Evolutionary conservation across 2,329 filamentous ascomycete species (phyloP).

Genomic region (Elsinoe australis): DNA sequence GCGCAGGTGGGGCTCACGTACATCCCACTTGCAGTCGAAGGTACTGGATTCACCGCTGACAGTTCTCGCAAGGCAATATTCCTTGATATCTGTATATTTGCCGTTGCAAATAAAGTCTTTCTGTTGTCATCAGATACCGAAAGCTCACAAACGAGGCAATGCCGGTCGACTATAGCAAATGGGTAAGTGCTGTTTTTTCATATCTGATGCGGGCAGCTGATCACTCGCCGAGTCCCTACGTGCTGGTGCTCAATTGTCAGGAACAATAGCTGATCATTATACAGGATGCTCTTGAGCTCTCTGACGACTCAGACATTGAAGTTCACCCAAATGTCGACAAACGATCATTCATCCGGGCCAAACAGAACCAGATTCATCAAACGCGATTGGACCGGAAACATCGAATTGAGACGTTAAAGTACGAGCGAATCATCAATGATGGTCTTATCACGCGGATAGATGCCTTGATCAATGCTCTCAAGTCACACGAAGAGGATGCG

Average conservation of each 20-base stretch:
- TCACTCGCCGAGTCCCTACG: too few species aligned
- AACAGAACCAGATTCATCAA: constrained; percentile 94
- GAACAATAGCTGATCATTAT: constrained; percentile 25
- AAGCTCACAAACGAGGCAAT: constrained; percentile 34
- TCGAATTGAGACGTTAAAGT: constrained; percentile 85
- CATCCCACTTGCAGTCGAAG: constrained; percentile 5
- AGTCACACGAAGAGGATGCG: constrained; percentile 56
- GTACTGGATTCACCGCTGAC: neutral
- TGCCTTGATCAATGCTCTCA: constrained; percentile 64
- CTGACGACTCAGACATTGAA: constrained; percentile 95
- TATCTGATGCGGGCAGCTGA: too few species aligned
- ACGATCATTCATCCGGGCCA: constrained; percentile 93
- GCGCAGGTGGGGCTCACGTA: constrained; percentile 1
- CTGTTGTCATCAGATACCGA: too few species aligned
- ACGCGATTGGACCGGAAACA: constrained; percentile 77
- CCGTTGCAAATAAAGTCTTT: too few species aligned
- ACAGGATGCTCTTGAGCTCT: constrained; percentile 85
- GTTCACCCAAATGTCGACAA: constrained; percentile 99
- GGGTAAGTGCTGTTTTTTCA: constrained; percentile 50
- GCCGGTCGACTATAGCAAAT: constrained; percentile 66
- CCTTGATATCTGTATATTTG: too few species aligned
- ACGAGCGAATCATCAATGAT: constrained; percentile 89
- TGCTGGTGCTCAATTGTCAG: constrained; percentile 18
- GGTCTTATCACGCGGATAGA: constrained; percentile 79
- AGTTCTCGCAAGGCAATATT: too few species aligned